phyloP scores from a whole-genome alignment of 139 green algal species.

The Prasinococcaceae sp. region DNA sequence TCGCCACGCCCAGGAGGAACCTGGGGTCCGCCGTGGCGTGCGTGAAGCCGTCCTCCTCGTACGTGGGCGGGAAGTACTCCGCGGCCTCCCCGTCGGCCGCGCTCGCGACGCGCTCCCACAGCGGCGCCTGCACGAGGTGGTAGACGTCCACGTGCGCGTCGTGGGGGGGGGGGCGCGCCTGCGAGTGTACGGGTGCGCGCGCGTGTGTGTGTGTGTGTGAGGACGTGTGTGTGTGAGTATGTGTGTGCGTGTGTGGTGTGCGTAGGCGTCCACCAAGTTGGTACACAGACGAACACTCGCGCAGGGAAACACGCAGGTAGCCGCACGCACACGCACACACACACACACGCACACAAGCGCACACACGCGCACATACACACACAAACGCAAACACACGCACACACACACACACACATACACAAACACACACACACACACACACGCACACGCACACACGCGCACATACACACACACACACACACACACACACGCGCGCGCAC shows the following conservation, averaged over 20 bases:
- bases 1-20: conserved; percentile 6
- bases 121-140: neutral
- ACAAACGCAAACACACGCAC: conserved; percentile 10
- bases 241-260: too few species aligned
- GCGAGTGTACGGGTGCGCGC: neutral
- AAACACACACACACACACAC: conserved; percentile 16
- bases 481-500: conserved; percentile 1
- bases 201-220: neutral
- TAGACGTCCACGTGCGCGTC: neutral
- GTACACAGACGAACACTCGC: conserved; percentile 4
- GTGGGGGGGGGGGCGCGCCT: neutral
- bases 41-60: conserved; percentile 7
- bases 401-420: conserved; percentile 5
- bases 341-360: conserved; percentile 12
- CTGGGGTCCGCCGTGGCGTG: conserved; percentile 12
- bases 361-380: conserved; percentile 7
- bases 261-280: neutral
- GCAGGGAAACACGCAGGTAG: conserved; percentile 4
- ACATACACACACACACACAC: conserved; percentile 15
- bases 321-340: conserved; percentile 8
- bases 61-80: conserved; percentile 11
- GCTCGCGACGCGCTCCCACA: neutral
- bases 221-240: too few species aligned
- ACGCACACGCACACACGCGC: conserved; percentile 14
- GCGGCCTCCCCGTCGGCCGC: neutral